Percentiles rank a stretch among this genome's conserved stretches.
Conservation (phyloP, 495 filamentous ascomycete species). For the Hyaloscypha variabilis region DNA sequence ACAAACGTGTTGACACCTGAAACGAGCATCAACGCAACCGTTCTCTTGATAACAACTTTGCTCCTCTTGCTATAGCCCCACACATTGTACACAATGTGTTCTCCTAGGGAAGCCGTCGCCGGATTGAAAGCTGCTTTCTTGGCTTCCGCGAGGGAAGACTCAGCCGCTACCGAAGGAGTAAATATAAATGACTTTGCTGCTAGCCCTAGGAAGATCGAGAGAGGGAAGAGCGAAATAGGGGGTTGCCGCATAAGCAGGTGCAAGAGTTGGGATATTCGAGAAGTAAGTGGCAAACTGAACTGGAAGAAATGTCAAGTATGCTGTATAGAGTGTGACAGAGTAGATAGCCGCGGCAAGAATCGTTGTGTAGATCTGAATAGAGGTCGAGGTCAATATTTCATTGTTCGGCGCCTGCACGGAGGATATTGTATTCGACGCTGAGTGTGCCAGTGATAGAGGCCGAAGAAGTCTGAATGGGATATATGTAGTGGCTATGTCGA, state of each 20-base stretch:
- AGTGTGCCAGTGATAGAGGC: constrained; percentile 62
- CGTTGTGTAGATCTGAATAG: constrained; percentile 63
- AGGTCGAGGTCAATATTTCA: constrained; percentile 66
- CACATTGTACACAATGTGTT: constrained; percentile 63
- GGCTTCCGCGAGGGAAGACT: constrained; percentile 22
- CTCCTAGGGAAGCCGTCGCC: constrained; percentile 51
- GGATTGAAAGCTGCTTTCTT: constrained; percentile 49
- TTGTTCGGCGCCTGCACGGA: constrained; percentile 57
- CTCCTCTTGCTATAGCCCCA: constrained; percentile 65
- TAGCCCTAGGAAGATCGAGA: constrained; percentile 56
- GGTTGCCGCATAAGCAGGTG: constrained; percentile 60
- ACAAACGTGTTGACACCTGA: constrained; percentile 65
- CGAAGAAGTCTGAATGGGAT: constrained; percentile 74
- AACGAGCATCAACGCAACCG: constrained; percentile 58
- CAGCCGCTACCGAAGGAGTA: constrained; percentile 61
- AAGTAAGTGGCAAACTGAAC: constrained; percentile 70
- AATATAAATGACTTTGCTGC: constrained; percentile 77
- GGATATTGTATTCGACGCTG: constrained; percentile 48
- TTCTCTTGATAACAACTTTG: constrained; percentile 66
- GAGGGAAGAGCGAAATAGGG: constrained; percentile 59
- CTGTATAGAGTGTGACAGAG: constrained; percentile 63
- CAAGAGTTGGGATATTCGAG: constrained; percentile 63
- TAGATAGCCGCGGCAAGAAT: constrained; percentile 70
- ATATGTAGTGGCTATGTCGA: constrained; percentile 67
- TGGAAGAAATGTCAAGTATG: constrained; percentile 67